Evolutionary conservation across 2,329 filamentous ascomycete genomes (phyloP), one percentile per base, ranked within the genome.

Genomic region (Karstenula rhodostoma): DNA sequence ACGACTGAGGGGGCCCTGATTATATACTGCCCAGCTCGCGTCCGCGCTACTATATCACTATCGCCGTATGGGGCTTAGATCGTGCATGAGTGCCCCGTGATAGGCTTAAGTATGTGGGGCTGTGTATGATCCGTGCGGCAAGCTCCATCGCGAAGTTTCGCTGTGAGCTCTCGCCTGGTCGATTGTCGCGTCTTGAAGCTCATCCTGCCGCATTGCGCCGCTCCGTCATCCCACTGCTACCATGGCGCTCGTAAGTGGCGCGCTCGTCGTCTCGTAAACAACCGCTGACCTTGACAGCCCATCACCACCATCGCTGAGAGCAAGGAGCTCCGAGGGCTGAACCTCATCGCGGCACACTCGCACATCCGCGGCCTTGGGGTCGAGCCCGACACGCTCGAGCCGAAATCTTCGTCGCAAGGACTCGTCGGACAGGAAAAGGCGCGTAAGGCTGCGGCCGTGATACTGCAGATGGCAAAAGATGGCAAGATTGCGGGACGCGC

Each of bases 391-490:
- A 95, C 93, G 7, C 85, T 99, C 67, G 94, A 97, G 74, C 94
- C 95, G 22, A 89, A 94, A 61, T 80, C 87, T 29, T 86, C 90
- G 50, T 96, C 94, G 15, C 95, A 99, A 79, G 95, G 95, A 37
- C 87, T 99, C 5, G 94, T 99, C 9, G 95, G 95, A 48, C 95
- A 99, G 81, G 90, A 96, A 74, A 97, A 97, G 84, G 95, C 95
- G 58, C 90, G 95, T 62, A 98, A 97, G 81, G 95, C 95, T 10
- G 95, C 95, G 3, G 95, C 94, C 1, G 91, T 99, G 51, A 96
- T 99, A 72, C 83, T 99, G 63, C 93, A 97, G 83, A 99, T 99
- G 95, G 96, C 96, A 72, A 97, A 96, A 82, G 93, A 97, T 76
- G 94, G 94, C 74, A 98, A 97, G 84, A 98, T 99, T 81, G 95